These are phyloP conservation scores for Durotheca rogersii DNA, from an alignment of 495 filamentous ascomycete species.

Conservation along the genomic window DNA sequence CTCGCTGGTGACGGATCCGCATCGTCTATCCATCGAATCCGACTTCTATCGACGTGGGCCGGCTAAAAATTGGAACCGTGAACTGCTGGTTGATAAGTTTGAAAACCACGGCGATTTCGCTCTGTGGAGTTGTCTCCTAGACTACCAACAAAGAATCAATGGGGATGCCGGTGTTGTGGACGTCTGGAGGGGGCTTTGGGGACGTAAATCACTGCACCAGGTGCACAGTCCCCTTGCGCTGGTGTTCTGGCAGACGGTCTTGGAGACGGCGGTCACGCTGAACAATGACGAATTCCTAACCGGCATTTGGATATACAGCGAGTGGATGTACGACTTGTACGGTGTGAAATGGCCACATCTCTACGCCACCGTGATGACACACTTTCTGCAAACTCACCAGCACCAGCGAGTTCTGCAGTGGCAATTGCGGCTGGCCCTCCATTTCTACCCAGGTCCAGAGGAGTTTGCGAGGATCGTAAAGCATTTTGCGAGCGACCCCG, in stretches of 20 bases:
- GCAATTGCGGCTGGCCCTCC: conserved; percentile 40
- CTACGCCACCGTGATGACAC: conserved; percentile 36
- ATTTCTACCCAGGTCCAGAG: conserved; percentile 35
- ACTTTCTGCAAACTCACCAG: conserved; percentile 37
- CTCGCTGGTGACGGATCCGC: conserved; percentile 28
- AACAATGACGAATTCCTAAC: conserved; percentile 45
- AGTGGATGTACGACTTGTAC: conserved; percentile 48
- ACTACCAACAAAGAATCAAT: conserved; percentile 60
- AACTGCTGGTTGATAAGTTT: conserved; percentile 56
- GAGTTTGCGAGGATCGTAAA: conserved; percentile 37
- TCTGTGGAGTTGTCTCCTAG: conserved; percentile 66
- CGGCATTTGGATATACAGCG: conserved; percentile 57
- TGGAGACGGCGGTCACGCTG: conserved; percentile 42
- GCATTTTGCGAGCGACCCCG: conserved; percentile 31
- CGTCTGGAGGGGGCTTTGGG: conserved; percentile 38
- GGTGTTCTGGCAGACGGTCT: conserved; percentile 64
- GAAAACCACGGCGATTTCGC: conserved; percentile 52
- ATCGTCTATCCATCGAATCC: conserved; percentile 47
- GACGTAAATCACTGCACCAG: conserved; percentile 32
- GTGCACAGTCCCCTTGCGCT: conserved; percentile 32
- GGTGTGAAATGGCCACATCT: conserved; percentile 52
- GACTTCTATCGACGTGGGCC: conserved; percentile 43
- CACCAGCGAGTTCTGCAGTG: conserved; percentile 37
- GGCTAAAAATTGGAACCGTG: conserved; percentile 34
- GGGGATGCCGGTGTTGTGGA: conserved; percentile 55